A percentile compares a stretch with the other conserved stretches of the same genome.
These are phyloP conservation scores for Calonectria henricotiae DNA, from an alignment of 2,329 filamentous ascomycete species.

Conservation along the genomic window DNA sequence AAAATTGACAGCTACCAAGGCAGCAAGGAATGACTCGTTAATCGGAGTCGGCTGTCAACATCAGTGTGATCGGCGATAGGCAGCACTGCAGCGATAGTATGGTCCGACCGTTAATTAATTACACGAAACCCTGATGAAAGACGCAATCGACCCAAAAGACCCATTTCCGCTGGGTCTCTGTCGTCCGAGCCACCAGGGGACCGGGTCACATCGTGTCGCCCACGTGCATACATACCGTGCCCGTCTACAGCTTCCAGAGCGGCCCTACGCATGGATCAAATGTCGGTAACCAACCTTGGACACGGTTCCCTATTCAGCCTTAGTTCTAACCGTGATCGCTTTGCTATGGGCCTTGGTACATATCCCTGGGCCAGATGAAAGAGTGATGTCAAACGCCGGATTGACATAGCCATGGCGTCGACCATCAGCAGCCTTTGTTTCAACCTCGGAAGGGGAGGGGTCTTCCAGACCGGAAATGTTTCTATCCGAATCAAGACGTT, in stretches of 20 bases:
- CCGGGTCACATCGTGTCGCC: constrained; percentile 20
- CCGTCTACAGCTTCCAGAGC: not conserved
- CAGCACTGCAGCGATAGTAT: not conserved
- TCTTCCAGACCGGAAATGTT: constrained; percentile 24
- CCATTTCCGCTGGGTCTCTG: constrained; percentile 22
- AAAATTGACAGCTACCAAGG: constrained; percentile 8
- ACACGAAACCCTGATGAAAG: constrained; percentile 17
- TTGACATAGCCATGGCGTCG: constrained; percentile 14
- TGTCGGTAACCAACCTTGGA: constrained; percentile 10
- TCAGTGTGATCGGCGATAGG: constrained; percentile 1
- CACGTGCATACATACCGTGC: constrained; percentile 30
- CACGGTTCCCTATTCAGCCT: not conserved
- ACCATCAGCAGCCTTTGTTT: constrained; percentile 17
- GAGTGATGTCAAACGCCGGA: not conserved
- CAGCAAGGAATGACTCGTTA: constrained; percentile 14
- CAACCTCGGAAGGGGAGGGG: not conserved
- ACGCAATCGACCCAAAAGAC: not conserved
- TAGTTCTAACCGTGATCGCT: constrained; percentile 12
- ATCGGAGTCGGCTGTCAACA: constrained; percentile 28
- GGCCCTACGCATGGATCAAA: constrained; percentile 28
- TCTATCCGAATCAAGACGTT: constrained; percentile 17
- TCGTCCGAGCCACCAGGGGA: constrained; percentile 18
- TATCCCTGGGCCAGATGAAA: not conserved
- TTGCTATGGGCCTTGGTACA: not conserved
- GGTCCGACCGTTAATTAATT: constrained; percentile 4